Evolutionary conservation across 1,139 yeast species (phyloP).

Genomic region (Saccharomyces uvarum): DNA sequence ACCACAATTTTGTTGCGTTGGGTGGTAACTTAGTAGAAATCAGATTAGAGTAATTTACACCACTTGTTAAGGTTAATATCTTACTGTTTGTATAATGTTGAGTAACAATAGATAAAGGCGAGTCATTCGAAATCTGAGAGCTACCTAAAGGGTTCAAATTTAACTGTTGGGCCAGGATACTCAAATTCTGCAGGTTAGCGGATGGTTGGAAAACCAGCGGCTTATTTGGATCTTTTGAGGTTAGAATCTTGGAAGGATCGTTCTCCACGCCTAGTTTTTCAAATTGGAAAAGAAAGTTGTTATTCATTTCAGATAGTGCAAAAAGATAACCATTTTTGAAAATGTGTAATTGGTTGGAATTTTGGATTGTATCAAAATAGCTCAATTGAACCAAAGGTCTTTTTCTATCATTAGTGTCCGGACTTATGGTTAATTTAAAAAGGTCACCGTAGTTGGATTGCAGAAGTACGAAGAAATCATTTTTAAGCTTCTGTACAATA

Average conservation of each 20-base stretch:
- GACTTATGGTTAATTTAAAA: conserved; percentile 56
- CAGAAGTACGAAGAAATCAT: conserved; percentile 57
- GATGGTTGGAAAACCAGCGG: conserved; percentile 30
- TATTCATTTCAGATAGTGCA: conserved; percentile 56
- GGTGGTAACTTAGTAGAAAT: conserved; percentile 27
- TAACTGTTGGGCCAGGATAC: conserved; percentile 46
- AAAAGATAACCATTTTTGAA: conserved; percentile 71
- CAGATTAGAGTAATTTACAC: conserved; percentile 18
- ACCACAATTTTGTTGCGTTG: conserved; percentile 24
- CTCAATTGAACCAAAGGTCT: conserved; percentile 39
- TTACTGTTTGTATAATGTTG: conserved; percentile 23
- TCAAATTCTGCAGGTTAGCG: conserved; percentile 47
- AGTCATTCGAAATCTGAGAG: conserved; percentile 32
- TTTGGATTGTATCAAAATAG: conserved; percentile 72
- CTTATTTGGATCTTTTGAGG: conserved; percentile 30
- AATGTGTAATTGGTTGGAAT: conserved; percentile 48
- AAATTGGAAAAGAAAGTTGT: conserved; percentile 65
- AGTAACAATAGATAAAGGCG: conserved; percentile 24
- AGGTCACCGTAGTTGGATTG: conserved; percentile 72
- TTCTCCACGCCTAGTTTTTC: conserved; percentile 62
- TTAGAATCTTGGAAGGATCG: conserved; percentile 30
- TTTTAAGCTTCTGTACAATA: conserved; percentile 56
- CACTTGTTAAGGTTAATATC: conserved; percentile 25
- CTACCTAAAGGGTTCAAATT: conserved; percentile 54
- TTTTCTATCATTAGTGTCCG: conserved; percentile 35